phyloP scores from a whole-genome alignment of 352 stramenopile species.

The Stramenopiles sp. region DNA sequence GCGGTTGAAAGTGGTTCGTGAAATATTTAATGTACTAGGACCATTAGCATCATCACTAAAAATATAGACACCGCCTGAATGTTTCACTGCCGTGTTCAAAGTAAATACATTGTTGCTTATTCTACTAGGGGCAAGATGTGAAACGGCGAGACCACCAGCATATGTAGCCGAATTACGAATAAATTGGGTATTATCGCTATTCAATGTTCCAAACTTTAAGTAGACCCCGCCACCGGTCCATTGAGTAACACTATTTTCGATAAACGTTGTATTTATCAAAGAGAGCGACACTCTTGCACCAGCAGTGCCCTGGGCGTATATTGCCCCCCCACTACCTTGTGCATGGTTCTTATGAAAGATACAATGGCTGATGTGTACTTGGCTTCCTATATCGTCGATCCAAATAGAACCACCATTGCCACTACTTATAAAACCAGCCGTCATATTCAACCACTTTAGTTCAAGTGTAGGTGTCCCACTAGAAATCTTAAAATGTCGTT shows the following conservation, averaged over 20 bases:
- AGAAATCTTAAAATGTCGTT: conserved; percentile 6
- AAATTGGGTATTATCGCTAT: neutral
- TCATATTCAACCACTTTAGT: conserved; percentile 10
- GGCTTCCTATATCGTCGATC: neutral
- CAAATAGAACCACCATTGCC: neutral
- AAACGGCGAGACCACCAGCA: neutral
- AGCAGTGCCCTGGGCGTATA: neutral
- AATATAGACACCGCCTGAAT: neutral
- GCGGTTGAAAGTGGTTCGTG: neutral
- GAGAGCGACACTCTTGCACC: neutral
- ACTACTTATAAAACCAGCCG: neutral
- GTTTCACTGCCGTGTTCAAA: neutral
- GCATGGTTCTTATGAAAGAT: neutral
- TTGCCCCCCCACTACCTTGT: neutral
- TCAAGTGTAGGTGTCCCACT: neutral
- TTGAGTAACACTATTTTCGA: neutral
- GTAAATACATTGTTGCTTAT: neutral
- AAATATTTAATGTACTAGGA: neutral
- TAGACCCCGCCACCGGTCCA: neutral
- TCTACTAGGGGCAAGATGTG: neutral
- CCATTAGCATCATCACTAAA: neutral
- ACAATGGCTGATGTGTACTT: neutral
- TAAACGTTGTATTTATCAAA: conserved; percentile 2
- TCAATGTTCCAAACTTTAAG: neutral
- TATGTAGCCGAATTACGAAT: neutral